phyloP scores from a whole-genome alignment of 768 basidiomycete species.

The Porphyrellus cyaneotinctus region DNA sequence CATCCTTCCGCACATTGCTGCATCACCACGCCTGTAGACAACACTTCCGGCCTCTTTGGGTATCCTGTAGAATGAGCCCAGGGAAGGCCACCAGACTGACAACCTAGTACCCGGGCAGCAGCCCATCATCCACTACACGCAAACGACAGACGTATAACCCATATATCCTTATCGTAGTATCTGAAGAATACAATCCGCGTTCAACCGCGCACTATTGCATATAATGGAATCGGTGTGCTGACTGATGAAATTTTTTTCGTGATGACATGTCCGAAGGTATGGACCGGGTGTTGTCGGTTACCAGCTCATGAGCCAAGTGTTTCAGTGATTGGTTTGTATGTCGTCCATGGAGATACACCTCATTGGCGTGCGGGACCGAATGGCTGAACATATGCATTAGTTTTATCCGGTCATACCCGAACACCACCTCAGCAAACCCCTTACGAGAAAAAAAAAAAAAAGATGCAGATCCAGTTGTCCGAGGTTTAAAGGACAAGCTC shows the following conservation, averaged over 20 bases:
- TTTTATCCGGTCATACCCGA: slow-evolving; percentile 5
- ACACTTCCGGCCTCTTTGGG: slow-evolving; percentile 2
- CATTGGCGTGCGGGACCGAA: no score
- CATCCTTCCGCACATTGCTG: slow-evolving; percentile 79
- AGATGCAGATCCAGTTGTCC: not conserved
- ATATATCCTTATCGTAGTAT: slow-evolving; percentile 39
- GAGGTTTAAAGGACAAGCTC: not conserved
- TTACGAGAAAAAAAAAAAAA: slow-evolving; percentile 19
- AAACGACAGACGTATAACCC: slow-evolving; percentile 20
- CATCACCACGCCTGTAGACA: slow-evolving; percentile 42
- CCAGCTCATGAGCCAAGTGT: not conserved
- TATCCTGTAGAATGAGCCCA: slow-evolving; percentile 11
- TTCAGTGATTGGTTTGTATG: not conserved
- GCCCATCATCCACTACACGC: slow-evolving; percentile 13
- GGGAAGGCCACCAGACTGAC: slow-evolving; percentile 13
- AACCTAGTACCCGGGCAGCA: slow-evolving; percentile 23
- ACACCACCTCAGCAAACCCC: not conserved
- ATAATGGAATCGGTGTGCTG: not conserved
- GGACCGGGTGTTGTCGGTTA: not conserved
- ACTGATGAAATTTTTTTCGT: no score
- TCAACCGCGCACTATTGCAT: slow-evolving; percentile 61
- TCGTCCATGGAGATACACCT: not conserved
- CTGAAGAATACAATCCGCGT: slow-evolving; percentile 54
- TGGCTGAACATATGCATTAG: no score
- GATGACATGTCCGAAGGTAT: no score